Base-by-base conservation (phyloP, 352 stramenopile species). In the Phytophthora kernoviae region DNA sequence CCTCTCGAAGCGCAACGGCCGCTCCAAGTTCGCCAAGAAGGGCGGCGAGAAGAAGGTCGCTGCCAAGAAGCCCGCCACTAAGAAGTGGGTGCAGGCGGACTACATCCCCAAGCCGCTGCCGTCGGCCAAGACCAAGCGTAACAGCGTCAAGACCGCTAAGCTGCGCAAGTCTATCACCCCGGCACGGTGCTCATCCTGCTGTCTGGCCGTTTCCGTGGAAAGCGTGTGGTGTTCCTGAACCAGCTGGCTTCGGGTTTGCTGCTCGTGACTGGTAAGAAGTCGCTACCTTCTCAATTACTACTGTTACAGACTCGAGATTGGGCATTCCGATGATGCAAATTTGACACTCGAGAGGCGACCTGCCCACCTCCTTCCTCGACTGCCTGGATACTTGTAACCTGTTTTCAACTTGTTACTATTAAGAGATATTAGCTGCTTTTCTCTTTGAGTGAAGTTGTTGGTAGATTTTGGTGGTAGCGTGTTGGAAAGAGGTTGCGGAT, bases 191-290 rank as follows among this genome's bases (percentile, higher is more conserved):
- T 99, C 18, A 99, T 99, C 70, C 80, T 99, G 57, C 79, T 99
- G 2, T 93, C 93, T 15, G 97, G 97, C 60, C 91, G 97, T 68
- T 99, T 99, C 84, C 88, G 93, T 72, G 97, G 97, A 80, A 99
- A 99, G 89, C 92, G 97, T 65, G 96, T 99, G 8, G 96, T 99
- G 12, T 98, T 98, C 78, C 87, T 99, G 27, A 99, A 99, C 75
- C 85, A 97, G 64, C 84, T 99, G 27, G 88, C 93, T 57, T 99
- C 96, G 36, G 98, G 97, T 59, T 83, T 98, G 54, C 79, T 99
- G 22, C 84, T 99, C 17, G 97, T 99, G 20, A 98, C 96, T 43
- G 90, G 89, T 96, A 75, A 70, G 84, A n/a, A n/a, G n/a, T n/a
- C n/a, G n/a, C n/a, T n/a, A n/a, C n/a, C n/a, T n/a, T n/a, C n/a